phyloP scores from a whole-genome alignment of 371 early-diverging fungal genomes.

The Zychaea mexicana region DNA sequence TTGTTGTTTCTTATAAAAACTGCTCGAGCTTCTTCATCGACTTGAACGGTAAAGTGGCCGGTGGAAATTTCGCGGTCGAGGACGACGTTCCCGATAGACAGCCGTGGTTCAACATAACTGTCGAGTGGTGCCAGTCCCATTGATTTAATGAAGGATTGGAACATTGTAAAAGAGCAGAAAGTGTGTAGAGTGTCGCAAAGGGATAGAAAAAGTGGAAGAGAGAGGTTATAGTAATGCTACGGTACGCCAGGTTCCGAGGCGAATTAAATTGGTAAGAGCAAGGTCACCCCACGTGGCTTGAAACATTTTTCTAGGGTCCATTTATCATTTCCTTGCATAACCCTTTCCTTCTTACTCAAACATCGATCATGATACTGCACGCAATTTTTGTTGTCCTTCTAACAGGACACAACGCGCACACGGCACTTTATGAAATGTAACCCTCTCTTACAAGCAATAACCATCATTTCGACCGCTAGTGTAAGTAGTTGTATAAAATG shows the following conservation, averaged over 20 bases:
- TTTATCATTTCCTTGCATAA: too few species aligned
- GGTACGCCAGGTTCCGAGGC: not conserved
- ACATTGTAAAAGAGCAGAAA: constrained; percentile 11
- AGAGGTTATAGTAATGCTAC: not conserved
- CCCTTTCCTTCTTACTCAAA: too few species aligned
- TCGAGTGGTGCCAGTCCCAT: constrained; percentile 25
- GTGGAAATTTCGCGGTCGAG: constrained; percentile 13
- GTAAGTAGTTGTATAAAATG: too few species aligned
- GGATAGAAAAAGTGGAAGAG: not conserved
- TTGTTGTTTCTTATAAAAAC: constrained; percentile 15
- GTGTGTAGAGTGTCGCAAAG: constrained; percentile 4
- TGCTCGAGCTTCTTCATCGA: constrained; percentile 16
- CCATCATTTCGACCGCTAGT: too few species aligned
- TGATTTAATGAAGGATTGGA: constrained; percentile 16
- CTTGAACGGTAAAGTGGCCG: constrained; percentile 20
- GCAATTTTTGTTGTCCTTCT: too few species aligned
- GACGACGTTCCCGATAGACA: constrained; percentile 23
- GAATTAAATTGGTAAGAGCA: too few species aligned
- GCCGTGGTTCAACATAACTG: constrained; percentile 23
- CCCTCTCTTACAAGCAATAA: too few species aligned
- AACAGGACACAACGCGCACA: too few species aligned
- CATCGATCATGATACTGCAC: too few species aligned
- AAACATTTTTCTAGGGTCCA: too few species aligned
- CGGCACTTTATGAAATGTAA: too few species aligned
- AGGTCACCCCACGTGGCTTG: too few species aligned